These are phyloP conservation scores for Begonia loranthoides DNA, from an alignment of 306 rosid species.

Conservation along the genomic window DNA sequence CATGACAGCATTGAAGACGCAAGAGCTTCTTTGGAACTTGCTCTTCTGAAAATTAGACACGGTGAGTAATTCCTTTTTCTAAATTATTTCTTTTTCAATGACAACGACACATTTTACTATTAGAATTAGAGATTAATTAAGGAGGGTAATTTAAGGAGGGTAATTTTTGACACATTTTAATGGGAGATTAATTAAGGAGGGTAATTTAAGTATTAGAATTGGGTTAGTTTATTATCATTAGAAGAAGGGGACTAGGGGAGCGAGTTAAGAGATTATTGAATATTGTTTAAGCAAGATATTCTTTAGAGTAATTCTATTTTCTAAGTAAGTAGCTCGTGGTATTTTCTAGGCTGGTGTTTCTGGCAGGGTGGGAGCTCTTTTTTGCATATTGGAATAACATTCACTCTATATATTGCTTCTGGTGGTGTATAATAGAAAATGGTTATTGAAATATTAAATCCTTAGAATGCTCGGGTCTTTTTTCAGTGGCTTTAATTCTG, in stretches of 20 bases:
- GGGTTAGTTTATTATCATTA: too few species aligned
- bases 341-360: too few species aligned
- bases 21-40: slow-evolving; percentile 80
- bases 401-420: too few species aligned
- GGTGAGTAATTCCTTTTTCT: slow-evolving; percentile 34
- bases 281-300: too few species aligned
- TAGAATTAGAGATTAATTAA: not conserved
- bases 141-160: not conserved
- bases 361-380: too few species aligned
- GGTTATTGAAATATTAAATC: not conserved
- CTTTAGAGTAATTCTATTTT: too few species aligned
- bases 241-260: too few species aligned
- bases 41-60: slow-evolving; percentile 56
- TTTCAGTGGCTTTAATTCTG: slow-evolving; percentile 10
- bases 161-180: not conserved
- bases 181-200: not conserved
- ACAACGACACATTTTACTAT: not conserved
- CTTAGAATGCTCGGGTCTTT: too few species aligned
- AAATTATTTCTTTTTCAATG: slow-evolving; percentile 1
- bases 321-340: too few species aligned
- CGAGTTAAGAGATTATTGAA: too few species aligned
- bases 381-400: too few species aligned
- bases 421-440: not conserved
- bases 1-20: slow-evolving; percentile 98
- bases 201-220: too few species aligned